Evolutionary conservation across 2,329 filamentous ascomycete species (phyloP), one percentile per base, ranked within the genome.

Genomic region (Aspergillus aculeatinus): DNA sequence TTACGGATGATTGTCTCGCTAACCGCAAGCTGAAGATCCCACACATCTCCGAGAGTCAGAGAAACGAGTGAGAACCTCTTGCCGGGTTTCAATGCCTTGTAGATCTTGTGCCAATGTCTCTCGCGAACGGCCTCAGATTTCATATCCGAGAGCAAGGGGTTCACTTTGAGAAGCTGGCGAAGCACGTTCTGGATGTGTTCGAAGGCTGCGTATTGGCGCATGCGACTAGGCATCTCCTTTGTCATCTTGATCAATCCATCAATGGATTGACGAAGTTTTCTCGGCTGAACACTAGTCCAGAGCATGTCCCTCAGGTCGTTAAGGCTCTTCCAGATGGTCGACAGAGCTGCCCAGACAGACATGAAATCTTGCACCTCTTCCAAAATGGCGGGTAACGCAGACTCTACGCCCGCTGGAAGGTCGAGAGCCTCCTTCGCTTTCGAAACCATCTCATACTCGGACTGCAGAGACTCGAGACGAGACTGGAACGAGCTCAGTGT

Each of bases 201-300:
- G 73, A 99, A 99, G n/a, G 96, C 96, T 68, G 96, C 94, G 76
- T 99, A 99, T 72, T 99, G 96, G 62, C 96, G 89, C 94, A 99
- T 98, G 61, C 95, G 89, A 77, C 92, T 96, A 0, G 96, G 95
- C 95, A 99, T 98, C 64, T 98, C 94, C 79, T 96, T 98, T 39
- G 93, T 98, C 85, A 96, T 96, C 81, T 96, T 96, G 75, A 98
- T 91, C 56, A 98, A 84, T 51, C 89, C 89, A 71, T 99, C 94
- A 54, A 99, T 88, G 63, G 91, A 90, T 68, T 90, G 86, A 42
- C 95, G 87, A 60, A 99, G 87, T 79, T 98, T 99, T 64, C 95
- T 87, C 9, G 96, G 94, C 72, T 98, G 92, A 1, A 99, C 90
- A 71, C 91, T 96, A 59, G 89, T 96, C 96, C 96, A 99, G 1